Evolutionary conservation across 2,329 filamentous ascomycete genomes (phyloP).

Genomic region (Colletotrichum kahawae): DNA sequence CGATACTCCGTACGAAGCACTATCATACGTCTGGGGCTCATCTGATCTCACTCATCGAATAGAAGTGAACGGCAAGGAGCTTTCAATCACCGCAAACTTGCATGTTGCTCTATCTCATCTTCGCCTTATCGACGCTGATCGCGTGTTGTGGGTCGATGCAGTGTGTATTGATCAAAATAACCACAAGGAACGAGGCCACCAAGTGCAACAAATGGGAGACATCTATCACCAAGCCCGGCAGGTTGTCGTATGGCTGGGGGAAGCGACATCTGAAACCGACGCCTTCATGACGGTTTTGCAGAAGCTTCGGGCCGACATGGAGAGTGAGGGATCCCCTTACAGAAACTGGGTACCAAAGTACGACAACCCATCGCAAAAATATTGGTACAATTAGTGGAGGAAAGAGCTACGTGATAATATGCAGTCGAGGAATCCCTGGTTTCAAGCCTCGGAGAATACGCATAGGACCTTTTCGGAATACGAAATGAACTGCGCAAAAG

Average conservation of each 20-base stretch:
- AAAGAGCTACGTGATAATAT: no score
- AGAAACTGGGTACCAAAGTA: not conserved
- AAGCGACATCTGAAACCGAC: not conserved
- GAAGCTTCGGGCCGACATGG: not conserved
- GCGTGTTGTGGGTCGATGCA: constrained; percentile 24
- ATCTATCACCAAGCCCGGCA: not conserved
- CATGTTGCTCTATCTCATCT: not conserved
- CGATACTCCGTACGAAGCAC: no score
- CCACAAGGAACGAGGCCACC: not conserved
- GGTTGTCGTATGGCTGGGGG: constrained; percentile 14
- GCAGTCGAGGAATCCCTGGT: no score
- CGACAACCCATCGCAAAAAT: not conserved
- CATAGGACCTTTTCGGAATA: not conserved
- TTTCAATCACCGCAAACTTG: not conserved
- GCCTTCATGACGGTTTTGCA: not conserved
- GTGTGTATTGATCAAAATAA: constrained; percentile 17
- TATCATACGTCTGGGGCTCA: constrained; percentile 23
- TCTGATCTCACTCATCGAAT: not conserved
- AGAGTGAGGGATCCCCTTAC: no score
- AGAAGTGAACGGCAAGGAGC: not conserved
- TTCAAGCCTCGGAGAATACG: no score
- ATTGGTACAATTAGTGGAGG: no score
- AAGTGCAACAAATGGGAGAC: constrained; percentile 10
- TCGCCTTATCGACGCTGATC: not conserved
- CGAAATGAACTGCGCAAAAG: no score